A percentile compares a stretch with the other conserved stretches of the same genome.
phyloP scores from a whole-genome alignment of 768 basidiomycete species.

The Hysterangium stoloniferum region DNA sequence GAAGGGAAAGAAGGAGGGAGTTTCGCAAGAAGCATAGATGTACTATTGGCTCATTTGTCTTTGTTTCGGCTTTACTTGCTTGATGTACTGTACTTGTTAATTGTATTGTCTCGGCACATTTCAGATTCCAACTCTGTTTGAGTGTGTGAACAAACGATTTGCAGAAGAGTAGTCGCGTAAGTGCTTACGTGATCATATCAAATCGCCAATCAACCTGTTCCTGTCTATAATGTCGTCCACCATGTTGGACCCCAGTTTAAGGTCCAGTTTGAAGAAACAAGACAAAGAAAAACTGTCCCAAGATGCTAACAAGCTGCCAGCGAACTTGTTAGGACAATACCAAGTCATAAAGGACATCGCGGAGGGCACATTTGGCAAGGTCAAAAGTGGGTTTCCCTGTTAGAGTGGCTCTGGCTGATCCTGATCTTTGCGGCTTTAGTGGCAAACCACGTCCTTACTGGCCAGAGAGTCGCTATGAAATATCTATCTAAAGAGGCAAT shows the following conservation, averaged over 20 bases:
- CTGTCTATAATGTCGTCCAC: too few relatives aligned
- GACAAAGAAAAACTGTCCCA: not conserved
- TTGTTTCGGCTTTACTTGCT: conserved; percentile 6
- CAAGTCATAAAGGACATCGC: conserved; percentile 82
- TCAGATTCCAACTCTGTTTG: too few relatives aligned
- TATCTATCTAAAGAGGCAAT: conserved; percentile 94
- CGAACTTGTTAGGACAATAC: conserved; percentile 69
- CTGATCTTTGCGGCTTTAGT: conserved; percentile 38
- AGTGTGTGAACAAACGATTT: too few relatives aligned
- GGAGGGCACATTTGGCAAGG: conserved; percentile 97
- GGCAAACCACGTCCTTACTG: conserved; percentile 90
- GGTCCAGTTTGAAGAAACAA: not conserved
- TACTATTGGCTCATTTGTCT: too few relatives aligned
- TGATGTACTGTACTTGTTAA: conserved; percentile 13
- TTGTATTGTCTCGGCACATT: too few relatives aligned
- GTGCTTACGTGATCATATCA: too few relatives aligned
- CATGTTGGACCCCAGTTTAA: too few relatives aligned
- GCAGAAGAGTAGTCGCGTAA: too few relatives aligned
- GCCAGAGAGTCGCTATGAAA: conserved; percentile 96
- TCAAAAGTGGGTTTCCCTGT: conserved; percentile 72
- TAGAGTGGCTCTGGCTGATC: not conserved
- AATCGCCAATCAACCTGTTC: too few relatives aligned
- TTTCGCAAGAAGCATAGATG: conserved; percentile 42
- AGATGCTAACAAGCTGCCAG: too few relatives aligned
- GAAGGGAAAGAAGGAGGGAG: conserved; percentile 43